These are phyloP conservation scores for Fusarium subglutinans DNA, from an alignment of 2,329 filamentous ascomycete species.

Conservation along the genomic window DNA sequence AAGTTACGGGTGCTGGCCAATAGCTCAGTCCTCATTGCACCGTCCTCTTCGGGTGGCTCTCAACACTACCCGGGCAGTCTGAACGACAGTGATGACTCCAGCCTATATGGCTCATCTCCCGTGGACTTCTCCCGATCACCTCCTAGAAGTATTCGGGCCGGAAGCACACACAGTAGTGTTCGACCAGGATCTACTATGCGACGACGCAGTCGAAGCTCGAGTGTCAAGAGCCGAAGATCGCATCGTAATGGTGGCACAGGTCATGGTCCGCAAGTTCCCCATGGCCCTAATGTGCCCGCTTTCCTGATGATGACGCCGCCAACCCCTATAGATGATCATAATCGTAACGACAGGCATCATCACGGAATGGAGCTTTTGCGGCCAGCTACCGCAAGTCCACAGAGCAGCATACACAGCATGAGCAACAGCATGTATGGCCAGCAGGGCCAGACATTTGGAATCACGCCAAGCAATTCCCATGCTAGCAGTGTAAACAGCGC, in stretches of 20 bases:
- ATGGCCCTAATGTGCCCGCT: slow-evolving; percentile 47
- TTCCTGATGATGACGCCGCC: slow-evolving; percentile 60
- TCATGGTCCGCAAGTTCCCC: slow-evolving; percentile 28
- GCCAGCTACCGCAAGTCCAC: slow-evolving; percentile 47
- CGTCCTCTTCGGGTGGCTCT: slow-evolving; percentile 50
- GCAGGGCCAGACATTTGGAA: slow-evolving; percentile 3
- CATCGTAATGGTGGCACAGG: slow-evolving; percentile 48
- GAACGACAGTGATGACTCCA: slow-evolving; percentile 67
- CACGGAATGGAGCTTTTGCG: slow-evolving; percentile 46
- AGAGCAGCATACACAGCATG: slow-evolving; percentile 34
- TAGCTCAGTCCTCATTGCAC: slow-evolving; percentile 71
- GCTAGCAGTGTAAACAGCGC: slow-evolving; percentile 18
- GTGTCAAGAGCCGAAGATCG: slow-evolving; percentile 59
- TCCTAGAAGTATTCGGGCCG: slow-evolving; percentile 61
- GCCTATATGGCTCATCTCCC: slow-evolving; percentile 61
- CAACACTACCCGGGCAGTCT: slow-evolving; percentile 53
- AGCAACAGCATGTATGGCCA: slow-evolving; percentile 33
- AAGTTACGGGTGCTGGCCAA: slow-evolving; percentile 86
- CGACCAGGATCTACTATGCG: slow-evolving; percentile 51
- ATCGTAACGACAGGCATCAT: slow-evolving; percentile 29
- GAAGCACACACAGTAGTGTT: slow-evolving; percentile 59
- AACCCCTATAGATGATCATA: slow-evolving; percentile 49
- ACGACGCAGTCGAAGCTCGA: slow-evolving; percentile 63
- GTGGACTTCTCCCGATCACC: slow-evolving; percentile 69
- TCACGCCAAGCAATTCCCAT: slow-evolving; percentile 22